Percentiles rank a stretch among this genome's conserved stretches.
Conservation (phyloP, 169 alveolate species). For the Plasmodium inui region DNA sequence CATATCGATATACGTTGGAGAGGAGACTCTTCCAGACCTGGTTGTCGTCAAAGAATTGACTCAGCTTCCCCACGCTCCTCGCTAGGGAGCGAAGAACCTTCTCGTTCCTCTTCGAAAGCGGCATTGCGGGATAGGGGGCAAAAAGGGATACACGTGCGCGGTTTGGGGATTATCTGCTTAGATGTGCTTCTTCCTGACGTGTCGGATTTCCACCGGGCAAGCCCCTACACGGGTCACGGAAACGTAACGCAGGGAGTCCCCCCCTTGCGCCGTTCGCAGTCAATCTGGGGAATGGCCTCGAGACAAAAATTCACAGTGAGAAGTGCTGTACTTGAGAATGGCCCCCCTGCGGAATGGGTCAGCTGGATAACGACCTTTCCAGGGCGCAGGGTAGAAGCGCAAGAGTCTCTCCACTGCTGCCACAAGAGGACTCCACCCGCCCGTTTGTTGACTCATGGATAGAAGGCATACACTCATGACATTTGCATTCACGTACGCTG, state of each 20-base stretch:
- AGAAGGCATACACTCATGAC: not conserved
- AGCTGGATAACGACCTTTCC: not conserved
- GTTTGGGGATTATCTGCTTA: not conserved
- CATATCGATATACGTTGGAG: slow-evolving; percentile 47
- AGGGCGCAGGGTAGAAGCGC: not conserved
- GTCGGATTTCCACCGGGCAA: too few species aligned
- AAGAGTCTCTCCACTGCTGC: not conserved
- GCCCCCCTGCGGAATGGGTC: not conserved
- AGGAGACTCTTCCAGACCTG: slow-evolving; percentile 51
- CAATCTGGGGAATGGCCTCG: not conserved
- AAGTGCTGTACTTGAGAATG: not conserved
- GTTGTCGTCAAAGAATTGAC: slow-evolving; percentile 39
- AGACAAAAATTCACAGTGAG: not conserved
- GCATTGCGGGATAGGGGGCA: not conserved
- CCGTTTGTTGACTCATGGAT: not conserved
- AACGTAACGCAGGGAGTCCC: too few species aligned
- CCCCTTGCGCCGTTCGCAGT: not conserved
- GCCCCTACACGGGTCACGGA: too few species aligned
- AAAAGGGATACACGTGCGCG: not conserved
- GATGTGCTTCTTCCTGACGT: not conserved
- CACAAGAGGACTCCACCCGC: not conserved
- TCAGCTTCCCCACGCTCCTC: slow-evolving; percentile 23
- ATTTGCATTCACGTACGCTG: not conserved
- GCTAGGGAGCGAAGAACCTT: slow-evolving; percentile 30
- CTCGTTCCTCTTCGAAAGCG: slow-evolving; percentile 1